phyloP scores from a whole-genome alignment of 2,329 filamentous ascomycete genomes.

The Talaromyces sp. region DNA sequence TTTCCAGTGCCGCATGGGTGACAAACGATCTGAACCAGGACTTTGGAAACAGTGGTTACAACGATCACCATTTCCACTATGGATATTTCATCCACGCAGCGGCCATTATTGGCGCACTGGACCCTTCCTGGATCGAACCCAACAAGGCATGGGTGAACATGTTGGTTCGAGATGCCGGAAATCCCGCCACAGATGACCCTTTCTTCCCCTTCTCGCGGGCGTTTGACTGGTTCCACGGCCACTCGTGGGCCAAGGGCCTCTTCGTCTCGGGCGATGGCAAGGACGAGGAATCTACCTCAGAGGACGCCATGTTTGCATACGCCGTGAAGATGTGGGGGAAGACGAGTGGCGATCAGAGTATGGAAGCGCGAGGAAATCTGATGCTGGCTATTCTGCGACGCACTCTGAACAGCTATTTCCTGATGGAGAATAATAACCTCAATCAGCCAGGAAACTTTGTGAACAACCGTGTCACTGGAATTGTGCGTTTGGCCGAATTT shows the following conservation, averaged over 20 bases:
- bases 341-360: slow-evolving; percentile 66
- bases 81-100: slow-evolving; percentile 88
- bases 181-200: slow-evolving; percentile 64
- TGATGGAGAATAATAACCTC: slow-evolving; percentile 65
- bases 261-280: slow-evolving; percentile 51
- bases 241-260: slow-evolving; percentile 75
- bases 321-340: slow-evolving; percentile 92
- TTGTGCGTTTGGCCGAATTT: slow-evolving; percentile 32
- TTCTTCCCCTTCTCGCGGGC: slow-evolving; percentile 75
- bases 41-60: slow-evolving; percentile 82
- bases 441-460: slow-evolving; percentile 72
- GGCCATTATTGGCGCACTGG: slow-evolving; percentile 73
- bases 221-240: slow-evolving; percentile 94
- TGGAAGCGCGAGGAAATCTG: slow-evolving; percentile 78
- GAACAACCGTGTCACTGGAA: slow-evolving; percentile 65
- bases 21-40: slow-evolving; percentile 67
- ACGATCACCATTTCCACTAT: slow-evolving; percentile 60
- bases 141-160: slow-evolving; percentile 79
- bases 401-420: slow-evolving; percentile 72
- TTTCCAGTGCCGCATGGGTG: slow-evolving; percentile 67
- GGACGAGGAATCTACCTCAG: slow-evolving; percentile 72
- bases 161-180: slow-evolving; percentile 77
- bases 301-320: slow-evolving; percentile 83
- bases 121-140: slow-evolving; percentile 64
- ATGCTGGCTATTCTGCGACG: slow-evolving; percentile 76